Evolutionary conservation across 306 rosid species (phyloP), one percentile per base, ranked within the genome.

Genomic region (Gastrolobium villosum): DNA sequence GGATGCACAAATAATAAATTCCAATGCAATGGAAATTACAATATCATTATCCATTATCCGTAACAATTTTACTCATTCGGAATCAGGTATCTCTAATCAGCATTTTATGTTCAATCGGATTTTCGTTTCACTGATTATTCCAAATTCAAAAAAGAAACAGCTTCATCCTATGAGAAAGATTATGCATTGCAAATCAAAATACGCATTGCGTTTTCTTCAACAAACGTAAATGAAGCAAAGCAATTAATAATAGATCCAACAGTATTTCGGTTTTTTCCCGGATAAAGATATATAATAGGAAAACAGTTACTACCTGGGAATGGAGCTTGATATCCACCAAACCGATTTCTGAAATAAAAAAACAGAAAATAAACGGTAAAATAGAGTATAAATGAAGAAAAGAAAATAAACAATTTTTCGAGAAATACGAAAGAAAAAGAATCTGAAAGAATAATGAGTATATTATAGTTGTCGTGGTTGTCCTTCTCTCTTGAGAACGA

Each of bases 301-400:
- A 59, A 8, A 11, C 31, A 50, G 10, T 49, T 4, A 64, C 2
- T 79, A 82, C 84, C 87, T 86, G 85, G 66, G 50, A 75, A 65
- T 59, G 49, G 49, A 79, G 52, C 44, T 76, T 63, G 75, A 48
- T 72, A 36, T 52, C 32, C 53, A 32, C 66, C 70, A 1, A 70
- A 41, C 37, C 34, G 39, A 79, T 74, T 78, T 67, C 53, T 6
- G 72, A 52, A 32, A 74, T 13, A 20, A 35, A 36, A 49, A 56
- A 43, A 2, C 4, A 37, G n/a, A 36, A 57, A 7, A 48, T 0
- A 46, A 15, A 32, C n/a, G 54, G 11, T 2, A 3, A 14, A 56
- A 13, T 48, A 28, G 4, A 45, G 59, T 10, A 14, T 43, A 50
- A 50, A 8, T 3, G 11, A 31, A 14, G 9, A 65, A 70, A 31